Base-by-base conservation (phyloP, 192 early-diverging fungal genomes). In the Coemansia sp. region DNA sequence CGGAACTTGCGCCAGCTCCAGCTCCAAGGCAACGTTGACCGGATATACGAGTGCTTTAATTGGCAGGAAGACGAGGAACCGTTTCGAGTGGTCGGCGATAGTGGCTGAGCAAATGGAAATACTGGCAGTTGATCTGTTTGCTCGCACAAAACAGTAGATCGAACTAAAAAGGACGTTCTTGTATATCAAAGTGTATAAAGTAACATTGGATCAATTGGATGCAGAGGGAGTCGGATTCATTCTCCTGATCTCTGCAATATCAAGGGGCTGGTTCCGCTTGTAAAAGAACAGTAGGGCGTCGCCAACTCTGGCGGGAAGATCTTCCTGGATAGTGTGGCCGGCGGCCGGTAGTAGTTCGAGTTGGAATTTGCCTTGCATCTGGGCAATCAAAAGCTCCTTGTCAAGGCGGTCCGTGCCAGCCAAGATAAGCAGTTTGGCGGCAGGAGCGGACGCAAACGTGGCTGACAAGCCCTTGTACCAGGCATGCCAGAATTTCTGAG, bases 281-380 rank as follows among this genome's bases (percentile, higher is more conserved):
- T 87, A 91, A 62, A 93, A 93, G 9, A 86, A 81, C 49, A 87
- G 57, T n/a, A 93, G 63, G 6, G 77, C 65, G 8, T 69, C 60
- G 5, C 86, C 90, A 39, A 88, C 85, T 26, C 77, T 82, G 2
- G 83, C 76, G 0, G 91, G 91, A 7, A 78, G 73, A 61, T 93
- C 91, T 64, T 93, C 91, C 62, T 93, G 90, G 18, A 93, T 73
- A 39, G 85, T 85, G 60, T 93, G 92, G 15, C 91, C 91, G 15
- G 87, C 83, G 4, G 89, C 89, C 0, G 86, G 88, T 21, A 92
- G 81, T 0, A 93, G 75, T 26, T 87, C 64, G 46, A 93, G 64
- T 71, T 93, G 92, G 64, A 92, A 93, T 76, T 91, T 92, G 75
- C 87, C 92, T 76, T 93, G 92, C 92, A 93, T 93, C 63, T 92